Conservation (phyloP, 768 basidiomycete genomes). For the Xanthoconium purpureum region DNA sequence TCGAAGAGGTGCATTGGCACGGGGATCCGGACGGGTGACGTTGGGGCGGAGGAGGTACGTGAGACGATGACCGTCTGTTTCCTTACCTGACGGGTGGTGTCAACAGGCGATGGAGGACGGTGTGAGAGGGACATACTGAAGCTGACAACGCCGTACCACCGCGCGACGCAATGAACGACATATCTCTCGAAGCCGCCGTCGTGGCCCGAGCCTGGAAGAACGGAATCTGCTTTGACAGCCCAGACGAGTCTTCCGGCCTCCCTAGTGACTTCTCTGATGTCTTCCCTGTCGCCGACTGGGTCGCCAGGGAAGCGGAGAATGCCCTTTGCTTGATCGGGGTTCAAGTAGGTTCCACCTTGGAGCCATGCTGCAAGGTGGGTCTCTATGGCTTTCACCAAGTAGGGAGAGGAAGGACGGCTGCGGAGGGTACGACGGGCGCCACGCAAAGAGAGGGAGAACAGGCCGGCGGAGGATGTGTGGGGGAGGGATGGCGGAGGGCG, state of each 20-base stretch:
- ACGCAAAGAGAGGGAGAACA: constrained; percentile 73
- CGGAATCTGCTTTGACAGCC: constrained; percentile 41
- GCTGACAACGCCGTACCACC: constrained; percentile 76
- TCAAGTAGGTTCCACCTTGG: constrained; percentile 51
- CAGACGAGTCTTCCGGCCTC: constrained; percentile 69
- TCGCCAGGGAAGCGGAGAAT: constrained; percentile 37
- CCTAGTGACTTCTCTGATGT: constrained; percentile 62
- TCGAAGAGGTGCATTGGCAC: constrained; percentile 20
- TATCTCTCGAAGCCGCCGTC: constrained; percentile 76
- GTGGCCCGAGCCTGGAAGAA: constrained; percentile 3
- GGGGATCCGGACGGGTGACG: constrained; percentile 55
- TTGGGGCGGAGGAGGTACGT: constrained; percentile 83
- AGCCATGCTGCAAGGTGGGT: constrained; percentile 63
- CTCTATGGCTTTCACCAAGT: constrained; percentile 69
- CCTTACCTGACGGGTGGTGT: constrained; percentile 34
- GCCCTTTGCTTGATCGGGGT: constrained; percentile 42
- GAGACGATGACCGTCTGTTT: constrained; percentile 53
- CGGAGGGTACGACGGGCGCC: constrained; percentile 71
- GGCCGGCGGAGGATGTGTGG: constrained; percentile 62
- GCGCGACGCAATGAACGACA: constrained; percentile 78
- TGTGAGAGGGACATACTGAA: constrained; percentile 59
- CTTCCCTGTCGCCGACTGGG: constrained; percentile 49
- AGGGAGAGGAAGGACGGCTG: constrained; percentile 46
- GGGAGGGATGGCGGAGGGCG: constrained; percentile 43
- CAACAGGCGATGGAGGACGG: not conserved